These are phyloP conservation scores for Aegilops bicornis DNA, from an alignment of 176 grass and related monocot species.

Conservation along the genomic window DNA sequence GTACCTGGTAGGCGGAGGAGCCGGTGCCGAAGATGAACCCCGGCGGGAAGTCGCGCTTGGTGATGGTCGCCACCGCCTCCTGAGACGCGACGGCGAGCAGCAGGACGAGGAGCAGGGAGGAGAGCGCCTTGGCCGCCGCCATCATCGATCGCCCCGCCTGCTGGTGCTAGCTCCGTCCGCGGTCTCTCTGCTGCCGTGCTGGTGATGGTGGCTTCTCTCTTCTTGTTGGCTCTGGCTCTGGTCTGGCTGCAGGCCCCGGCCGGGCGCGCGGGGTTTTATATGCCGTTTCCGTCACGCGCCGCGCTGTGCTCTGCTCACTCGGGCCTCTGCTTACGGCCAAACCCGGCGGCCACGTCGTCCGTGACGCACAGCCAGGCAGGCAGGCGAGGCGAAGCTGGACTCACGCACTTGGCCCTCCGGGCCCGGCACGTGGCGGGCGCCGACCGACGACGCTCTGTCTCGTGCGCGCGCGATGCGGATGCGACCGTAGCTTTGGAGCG, in stretches of 20 bases:
- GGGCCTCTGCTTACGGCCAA: no score
- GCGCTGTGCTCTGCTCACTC: no score
- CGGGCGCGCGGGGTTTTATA: not conserved
- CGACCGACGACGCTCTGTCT: no score
- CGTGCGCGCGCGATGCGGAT: no score
- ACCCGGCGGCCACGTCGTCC: not conserved
- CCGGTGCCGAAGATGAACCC: conserved; percentile 69
- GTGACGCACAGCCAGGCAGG: not conserved
- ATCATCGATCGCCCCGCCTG: not conserved
- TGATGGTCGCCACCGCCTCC: conserved; percentile 20
- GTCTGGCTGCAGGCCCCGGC: not conserved
- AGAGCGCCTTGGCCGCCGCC: not conserved
- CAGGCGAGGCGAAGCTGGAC: no score
- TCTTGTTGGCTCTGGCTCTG: not conserved
- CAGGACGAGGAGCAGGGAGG: not conserved
- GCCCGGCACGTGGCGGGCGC: no score
- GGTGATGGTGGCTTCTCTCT: no score
- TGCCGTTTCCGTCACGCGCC: not conserved
- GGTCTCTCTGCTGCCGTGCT: not conserved
- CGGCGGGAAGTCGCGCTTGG: conserved; percentile 47
- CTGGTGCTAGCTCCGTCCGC: not conserved
- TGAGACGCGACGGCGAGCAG: not conserved
- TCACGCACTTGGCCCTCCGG: no score
- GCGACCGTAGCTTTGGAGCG: no score
- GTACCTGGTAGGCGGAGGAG: conserved; percentile 73